Evolutionary conservation across 306 rosid genomes (phyloP).

Genomic region (apple (Malus domestica)): DNA sequence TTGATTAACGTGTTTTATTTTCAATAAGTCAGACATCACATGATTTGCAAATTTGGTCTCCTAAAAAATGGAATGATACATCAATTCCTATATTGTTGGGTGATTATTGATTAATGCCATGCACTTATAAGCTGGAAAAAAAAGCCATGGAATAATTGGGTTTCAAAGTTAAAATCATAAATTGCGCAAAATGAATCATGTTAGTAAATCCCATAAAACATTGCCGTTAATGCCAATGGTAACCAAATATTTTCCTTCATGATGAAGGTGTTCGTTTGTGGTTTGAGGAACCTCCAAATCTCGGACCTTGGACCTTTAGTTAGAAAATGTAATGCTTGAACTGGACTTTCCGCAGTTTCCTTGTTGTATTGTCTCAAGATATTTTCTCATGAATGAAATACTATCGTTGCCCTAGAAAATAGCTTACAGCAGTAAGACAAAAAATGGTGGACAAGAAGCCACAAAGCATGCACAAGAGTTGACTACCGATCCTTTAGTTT

Average conservation of each 20-base stretch:
- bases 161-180: slow-evolving; percentile 9
- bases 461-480: not conserved
- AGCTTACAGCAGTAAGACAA: too few relatives aligned
- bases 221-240: not conserved
- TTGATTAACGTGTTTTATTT: too few relatives aligned
- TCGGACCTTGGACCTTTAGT: too few relatives aligned
- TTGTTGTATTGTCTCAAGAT: too few relatives aligned
- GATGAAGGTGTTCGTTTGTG: too few relatives aligned
- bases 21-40: too few relatives aligned
- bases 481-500: not conserved
- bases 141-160: slow-evolving; percentile 9
- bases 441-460: not conserved
- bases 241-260: not conserved
- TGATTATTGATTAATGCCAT: not conserved
- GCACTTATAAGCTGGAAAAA: not conserved
- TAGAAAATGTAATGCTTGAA: too few relatives aligned
- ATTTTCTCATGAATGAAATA: too few relatives aligned
- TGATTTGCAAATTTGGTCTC: not conserved
- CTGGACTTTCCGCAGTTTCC: too few relatives aligned
- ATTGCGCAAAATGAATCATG: not conserved
- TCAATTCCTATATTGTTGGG: not conserved
- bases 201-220: not conserved
- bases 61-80: not conserved
- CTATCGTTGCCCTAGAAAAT: too few relatives aligned
- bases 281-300: too few relatives aligned